Conservation (phyloP, 352 stramenopile species). For the Phytopythium chamaehyphon region DNA sequence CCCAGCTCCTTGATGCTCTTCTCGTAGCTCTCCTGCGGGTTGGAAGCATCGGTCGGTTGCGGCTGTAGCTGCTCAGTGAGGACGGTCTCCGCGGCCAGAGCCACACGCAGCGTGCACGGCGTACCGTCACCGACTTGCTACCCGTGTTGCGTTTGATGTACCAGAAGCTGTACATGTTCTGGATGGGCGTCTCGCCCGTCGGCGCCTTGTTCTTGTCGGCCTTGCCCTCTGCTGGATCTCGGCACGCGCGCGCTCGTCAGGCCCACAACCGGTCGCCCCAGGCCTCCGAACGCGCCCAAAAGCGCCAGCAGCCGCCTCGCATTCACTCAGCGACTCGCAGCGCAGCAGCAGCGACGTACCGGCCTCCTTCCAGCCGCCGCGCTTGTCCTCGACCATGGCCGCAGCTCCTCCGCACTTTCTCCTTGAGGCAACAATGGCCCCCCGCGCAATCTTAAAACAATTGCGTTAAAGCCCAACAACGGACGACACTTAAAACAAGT, state of each 20-base stretch:
- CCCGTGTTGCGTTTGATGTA: conserved; percentile 87
- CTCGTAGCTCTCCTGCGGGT: conserved; percentile 86
- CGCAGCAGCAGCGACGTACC: conserved; percentile 4
- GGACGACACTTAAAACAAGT: no score
- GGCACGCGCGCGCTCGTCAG: neutral
- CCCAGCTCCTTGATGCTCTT: conserved; percentile 93
- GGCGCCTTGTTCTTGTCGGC: conserved; percentile 19
- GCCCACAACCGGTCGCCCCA: neutral
- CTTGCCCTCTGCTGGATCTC: conserved; percentile 21
- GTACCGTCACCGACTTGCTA: conserved; percentile 65
- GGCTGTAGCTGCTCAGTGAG: conserved; percentile 7
- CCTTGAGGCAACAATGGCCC: neutral
- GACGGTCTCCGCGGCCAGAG: conserved; percentile 6
- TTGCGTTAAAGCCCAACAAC: no score
- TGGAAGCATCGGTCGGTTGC: neutral
- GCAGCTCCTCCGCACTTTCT: neutral
- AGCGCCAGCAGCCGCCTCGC: no score
- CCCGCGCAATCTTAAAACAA: no score
- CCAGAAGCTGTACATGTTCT: conserved; percentile 89
- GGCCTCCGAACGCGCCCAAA: no score
- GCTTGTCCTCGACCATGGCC: conserved; percentile 54
- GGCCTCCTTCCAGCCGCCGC: conserved; percentile 24
- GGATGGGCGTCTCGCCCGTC: conserved; percentile 58
- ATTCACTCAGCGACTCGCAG: no score
- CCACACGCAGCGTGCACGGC: conserved; percentile 10